Evolutionary conservation across 2,329 filamentous ascomycete species (phyloP).

Genomic region (Arachnomyces sp.): DNA sequence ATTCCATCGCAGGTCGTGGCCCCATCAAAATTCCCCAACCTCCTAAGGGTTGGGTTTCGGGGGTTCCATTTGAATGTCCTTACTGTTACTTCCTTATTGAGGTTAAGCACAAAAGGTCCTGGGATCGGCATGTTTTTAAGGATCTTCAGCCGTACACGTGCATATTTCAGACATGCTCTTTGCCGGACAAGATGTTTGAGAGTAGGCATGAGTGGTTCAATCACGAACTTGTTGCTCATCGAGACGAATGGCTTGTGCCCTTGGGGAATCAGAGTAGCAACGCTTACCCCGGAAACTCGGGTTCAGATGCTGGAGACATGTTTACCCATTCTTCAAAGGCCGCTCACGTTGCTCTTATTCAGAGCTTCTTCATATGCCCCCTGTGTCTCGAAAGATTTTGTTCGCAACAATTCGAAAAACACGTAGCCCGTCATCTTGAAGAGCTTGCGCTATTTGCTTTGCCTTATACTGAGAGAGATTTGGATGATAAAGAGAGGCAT

Average conservation of each 20-base stretch:
- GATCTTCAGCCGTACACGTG: conserved; percentile 37
- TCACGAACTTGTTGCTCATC: not conserved
- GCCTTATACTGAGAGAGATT: too few relatives aligned
- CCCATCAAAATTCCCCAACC: conserved; percentile 20
- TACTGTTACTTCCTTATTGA: conserved; percentile 33
- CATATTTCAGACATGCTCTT: conserved; percentile 19
- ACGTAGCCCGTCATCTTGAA: conserved; percentile 15
- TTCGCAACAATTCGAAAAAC: conserved; percentile 4
- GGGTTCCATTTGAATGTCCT: conserved; percentile 30
- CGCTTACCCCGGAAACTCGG: not conserved
- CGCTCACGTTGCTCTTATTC: too few relatives aligned
- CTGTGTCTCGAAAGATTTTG: too few relatives aligned
- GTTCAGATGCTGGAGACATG: too few relatives aligned
- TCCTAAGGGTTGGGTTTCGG: conserved; percentile 14
- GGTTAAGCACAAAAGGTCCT: conserved; percentile 17
- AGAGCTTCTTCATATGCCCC: not conserved
- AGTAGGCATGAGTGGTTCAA: conserved; percentile 12
- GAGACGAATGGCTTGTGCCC: not conserved
- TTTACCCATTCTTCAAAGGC: too few relatives aligned
- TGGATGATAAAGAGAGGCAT: too few relatives aligned
- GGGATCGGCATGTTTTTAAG: conserved; percentile 32
- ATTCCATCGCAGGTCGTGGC: too few relatives aligned
- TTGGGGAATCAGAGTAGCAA: conserved; percentile 3
- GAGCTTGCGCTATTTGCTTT: conserved; percentile 16
- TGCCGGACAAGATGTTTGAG: conserved; percentile 15